These are phyloP conservation scores for Pseudophaeomoniella oleicola DNA, from an alignment of 2,329 filamentous ascomycete species.

Conservation along the genomic window DNA sequence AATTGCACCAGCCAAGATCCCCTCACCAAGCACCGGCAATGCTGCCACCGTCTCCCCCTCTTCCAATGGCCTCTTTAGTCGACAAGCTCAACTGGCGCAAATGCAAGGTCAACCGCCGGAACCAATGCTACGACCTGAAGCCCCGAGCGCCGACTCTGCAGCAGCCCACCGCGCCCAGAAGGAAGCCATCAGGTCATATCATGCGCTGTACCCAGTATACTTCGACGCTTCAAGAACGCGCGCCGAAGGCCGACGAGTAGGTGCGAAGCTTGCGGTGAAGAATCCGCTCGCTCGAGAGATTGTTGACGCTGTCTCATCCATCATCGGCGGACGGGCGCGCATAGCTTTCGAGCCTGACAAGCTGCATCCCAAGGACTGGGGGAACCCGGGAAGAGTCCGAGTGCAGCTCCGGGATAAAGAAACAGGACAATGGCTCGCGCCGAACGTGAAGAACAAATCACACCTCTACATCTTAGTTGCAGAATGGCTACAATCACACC, in stretches of 20 bases:
- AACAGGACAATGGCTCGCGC: conserved; percentile 28
- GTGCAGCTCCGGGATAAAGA: conserved; percentile 54
- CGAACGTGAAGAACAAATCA: conserved; percentile 57
- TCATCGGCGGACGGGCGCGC: conserved; percentile 49
- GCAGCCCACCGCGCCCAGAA: conserved; percentile 16
- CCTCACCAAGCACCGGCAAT: conserved; percentile 8
- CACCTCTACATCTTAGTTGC: conserved; percentile 75
- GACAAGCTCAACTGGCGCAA: not conserved
- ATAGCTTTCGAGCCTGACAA: conserved; percentile 81
- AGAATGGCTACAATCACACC: conserved; percentile 60
- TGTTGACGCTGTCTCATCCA: conserved; percentile 47
- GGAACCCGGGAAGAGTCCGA: conserved; percentile 81
- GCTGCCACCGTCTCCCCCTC: conserved; percentile 18
- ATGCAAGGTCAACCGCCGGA: conserved; percentile 7
- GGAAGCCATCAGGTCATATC: conserved; percentile 56
- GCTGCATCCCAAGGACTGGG: conserved; percentile 92
- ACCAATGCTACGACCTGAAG: conserved; percentile 22
- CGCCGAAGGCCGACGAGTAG: conserved; percentile 68
- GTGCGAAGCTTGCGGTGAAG: conserved; percentile 53
- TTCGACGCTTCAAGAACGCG: conserved; percentile 63
- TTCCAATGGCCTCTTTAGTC: conserved; percentile 9
- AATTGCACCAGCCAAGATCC: conserved; percentile 21
- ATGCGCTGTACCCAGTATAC: conserved; percentile 90
- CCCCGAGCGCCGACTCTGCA: conserved; percentile 33
- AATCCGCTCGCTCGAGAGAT: conserved; percentile 86